A percentile compares a stretch with the other conserved stretches of the same genome.
phyloP scores from a whole-genome alignment of 495 filamentous ascomycete genomes.

The Aspergillus ostianus region DNA sequence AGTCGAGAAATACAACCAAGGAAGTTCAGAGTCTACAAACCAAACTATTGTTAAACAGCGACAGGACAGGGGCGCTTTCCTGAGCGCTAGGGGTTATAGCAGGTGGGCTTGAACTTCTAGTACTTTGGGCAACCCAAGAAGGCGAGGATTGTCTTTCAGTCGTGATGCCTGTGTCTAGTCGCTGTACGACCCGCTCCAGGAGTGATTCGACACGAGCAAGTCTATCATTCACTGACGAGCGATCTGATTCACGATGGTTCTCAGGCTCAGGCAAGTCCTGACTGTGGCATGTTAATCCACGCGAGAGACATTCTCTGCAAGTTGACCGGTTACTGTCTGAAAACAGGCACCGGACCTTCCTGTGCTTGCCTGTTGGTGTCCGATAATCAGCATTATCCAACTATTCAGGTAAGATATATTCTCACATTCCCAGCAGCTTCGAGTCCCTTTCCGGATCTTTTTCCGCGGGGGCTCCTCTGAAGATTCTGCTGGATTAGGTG shows the following conservation, averaged over 20 bases:
- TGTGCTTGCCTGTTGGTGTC: background rate
- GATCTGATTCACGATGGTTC: background rate
- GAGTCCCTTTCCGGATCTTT: no score
- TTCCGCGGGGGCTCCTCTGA: no score
- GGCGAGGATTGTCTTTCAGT: no score
- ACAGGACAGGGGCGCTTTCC: background rate
- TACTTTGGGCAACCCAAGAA: no score
- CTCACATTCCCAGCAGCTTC: no score
- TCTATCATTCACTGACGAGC: background rate
- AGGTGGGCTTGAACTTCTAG: no score
- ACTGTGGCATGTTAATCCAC: background rate
- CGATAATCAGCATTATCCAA: no score
- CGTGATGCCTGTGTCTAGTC: background rate
- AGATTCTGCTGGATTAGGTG: no score
- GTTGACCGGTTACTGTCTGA: background rate
- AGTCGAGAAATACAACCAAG: background rate
- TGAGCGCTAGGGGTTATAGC: background rate
- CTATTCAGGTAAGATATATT: no score
- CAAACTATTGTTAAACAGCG: background rate
- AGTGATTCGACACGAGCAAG: background rate
- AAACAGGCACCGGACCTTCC: background rate
- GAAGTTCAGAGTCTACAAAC: background rate
- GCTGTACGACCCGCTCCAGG: background rate
- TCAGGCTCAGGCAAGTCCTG: background rate
- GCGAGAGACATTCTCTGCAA: background rate